A percentile compares a stretch with the other conserved stretches of the same genome.
Conservation (phyloP, 2,329 filamentous ascomycete genomes). For the Cladophialophora chaetospira region DNA sequence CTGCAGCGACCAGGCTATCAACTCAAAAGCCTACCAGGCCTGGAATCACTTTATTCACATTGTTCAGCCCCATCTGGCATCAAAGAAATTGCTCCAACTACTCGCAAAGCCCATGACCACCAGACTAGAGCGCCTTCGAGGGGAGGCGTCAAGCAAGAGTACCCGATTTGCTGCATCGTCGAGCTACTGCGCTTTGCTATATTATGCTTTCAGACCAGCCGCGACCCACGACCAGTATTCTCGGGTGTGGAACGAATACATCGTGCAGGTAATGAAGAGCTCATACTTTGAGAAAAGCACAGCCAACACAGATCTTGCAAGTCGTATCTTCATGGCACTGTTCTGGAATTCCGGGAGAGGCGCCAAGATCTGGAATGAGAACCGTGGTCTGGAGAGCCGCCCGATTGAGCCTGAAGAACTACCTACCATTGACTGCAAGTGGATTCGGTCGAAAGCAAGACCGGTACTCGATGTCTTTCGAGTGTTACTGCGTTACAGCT, state of each 20-base stretch:
- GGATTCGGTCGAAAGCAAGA: constrained; percentile 73
- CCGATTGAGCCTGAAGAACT: constrained; percentile 70
- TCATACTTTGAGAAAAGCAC: constrained; percentile 53
- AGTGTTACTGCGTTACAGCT: constrained; percentile 52
- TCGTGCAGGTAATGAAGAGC: constrained; percentile 65
- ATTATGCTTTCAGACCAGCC: constrained; percentile 77
- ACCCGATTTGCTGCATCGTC: constrained; percentile 62
- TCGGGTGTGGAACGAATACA: constrained; percentile 74
- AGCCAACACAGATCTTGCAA: constrained; percentile 60
- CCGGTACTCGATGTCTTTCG: constrained; percentile 66
- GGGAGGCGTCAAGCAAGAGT: constrained; percentile 47
- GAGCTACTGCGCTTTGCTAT: constrained; percentile 77
- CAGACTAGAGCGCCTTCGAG: constrained; percentile 67
- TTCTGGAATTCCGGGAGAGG: constrained; percentile 48
- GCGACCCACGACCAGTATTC: constrained; percentile 68
- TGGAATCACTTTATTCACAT: constrained; percentile 85
- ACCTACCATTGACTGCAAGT: constrained; percentile 80
- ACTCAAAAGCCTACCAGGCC: constrained; percentile 75
- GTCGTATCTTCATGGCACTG: constrained; percentile 71
- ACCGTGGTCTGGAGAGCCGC: constrained; percentile 65
- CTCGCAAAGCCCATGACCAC: constrained; percentile 69
- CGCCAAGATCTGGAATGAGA: constrained; percentile 70
- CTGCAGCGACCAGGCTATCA: constrained; percentile 68
- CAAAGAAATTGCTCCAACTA: constrained; percentile 58
- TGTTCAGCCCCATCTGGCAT: constrained; percentile 64